These are phyloP conservation scores for Tulasnella sp. DNA, from an alignment of 768 basidiomycete genomes.

Conservation along the genomic window DNA sequence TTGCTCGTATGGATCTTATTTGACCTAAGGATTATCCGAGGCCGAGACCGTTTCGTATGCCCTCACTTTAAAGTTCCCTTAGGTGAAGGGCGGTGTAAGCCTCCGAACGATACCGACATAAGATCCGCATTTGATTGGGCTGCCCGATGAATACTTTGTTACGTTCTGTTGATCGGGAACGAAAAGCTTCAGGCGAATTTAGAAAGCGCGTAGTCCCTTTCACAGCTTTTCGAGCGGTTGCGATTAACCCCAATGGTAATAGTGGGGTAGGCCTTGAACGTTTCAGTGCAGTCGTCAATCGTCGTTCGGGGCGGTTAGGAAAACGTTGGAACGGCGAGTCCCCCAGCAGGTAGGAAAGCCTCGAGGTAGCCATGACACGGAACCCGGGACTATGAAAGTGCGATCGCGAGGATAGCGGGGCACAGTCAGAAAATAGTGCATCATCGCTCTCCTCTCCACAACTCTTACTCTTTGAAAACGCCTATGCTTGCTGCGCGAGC, in stretches of 20 bases:
- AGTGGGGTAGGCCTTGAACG: slow-evolving; percentile 9
- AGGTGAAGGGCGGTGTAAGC: neutral
- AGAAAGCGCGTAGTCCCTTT: neutral
- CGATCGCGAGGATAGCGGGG: neutral
- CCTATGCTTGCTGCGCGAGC: slow-evolving; percentile 9
- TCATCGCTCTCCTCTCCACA: slow-evolving; percentile 5
- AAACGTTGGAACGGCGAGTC: slow-evolving; percentile 11
- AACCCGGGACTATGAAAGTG: slow-evolving; percentile 13
- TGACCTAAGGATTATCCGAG: neutral
- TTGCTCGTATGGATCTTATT: neutral
- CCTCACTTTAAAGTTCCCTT: neutral
- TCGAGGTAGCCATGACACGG: slow-evolving; percentile 6
- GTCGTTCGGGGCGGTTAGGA: neutral
- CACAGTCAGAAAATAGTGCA: neutral
- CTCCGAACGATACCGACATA: neutral
- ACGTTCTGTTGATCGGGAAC: neutral
- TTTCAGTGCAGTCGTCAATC: slow-evolving; percentile 1
- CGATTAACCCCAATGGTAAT: neutral
- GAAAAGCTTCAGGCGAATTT: neutral
- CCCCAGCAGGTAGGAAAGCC: neutral
- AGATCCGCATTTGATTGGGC: neutral
- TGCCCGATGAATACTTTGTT: neutral
- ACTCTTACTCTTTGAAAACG: neutral
- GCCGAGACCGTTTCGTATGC: neutral
- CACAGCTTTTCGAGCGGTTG: neutral